A percentile compares a stretch with the other conserved stretches of the same genome.
These are phyloP conservation scores for Orbilia blumenaviensis DNA, from an alignment of 2,329 filamentous ascomycete species.

Conservation along the genomic window DNA sequence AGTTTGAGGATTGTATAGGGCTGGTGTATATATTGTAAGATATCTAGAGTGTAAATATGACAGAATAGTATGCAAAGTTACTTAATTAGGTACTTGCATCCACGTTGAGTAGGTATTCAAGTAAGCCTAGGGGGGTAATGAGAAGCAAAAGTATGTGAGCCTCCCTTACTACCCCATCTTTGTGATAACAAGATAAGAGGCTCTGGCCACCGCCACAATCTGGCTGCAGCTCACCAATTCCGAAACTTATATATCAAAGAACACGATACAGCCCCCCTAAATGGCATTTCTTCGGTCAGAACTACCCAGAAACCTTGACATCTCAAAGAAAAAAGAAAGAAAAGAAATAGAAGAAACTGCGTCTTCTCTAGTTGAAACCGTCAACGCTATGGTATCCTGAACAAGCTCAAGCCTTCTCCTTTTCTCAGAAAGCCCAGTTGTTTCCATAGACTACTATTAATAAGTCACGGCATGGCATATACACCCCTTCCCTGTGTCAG, in stretches of 20 bases:
- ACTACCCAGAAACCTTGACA: not conserved
- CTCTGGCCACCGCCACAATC: no score
- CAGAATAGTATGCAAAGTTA: not conserved
- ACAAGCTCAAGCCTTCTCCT: not conserved
- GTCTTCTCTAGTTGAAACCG: slow-evolving; percentile 21
- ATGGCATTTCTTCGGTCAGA: not conserved
- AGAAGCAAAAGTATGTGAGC: not conserved
- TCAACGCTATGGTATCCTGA: not conserved
- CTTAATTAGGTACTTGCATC: no score
- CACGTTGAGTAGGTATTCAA: no score
- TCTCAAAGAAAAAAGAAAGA: slow-evolving; percentile 24
- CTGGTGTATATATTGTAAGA: slow-evolving; percentile 15
- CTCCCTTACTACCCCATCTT: not conserved
- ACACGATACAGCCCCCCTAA: slow-evolving; percentile 21
- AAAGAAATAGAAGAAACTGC: slow-evolving; percentile 10
- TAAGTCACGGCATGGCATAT: slow-evolving; percentile 18
- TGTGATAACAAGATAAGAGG: not conserved
- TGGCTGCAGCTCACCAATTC: not conserved
- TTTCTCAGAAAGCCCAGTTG: not conserved
- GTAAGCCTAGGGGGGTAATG: no score
- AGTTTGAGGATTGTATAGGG: not conserved
- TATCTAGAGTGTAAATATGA: slow-evolving; percentile 46
- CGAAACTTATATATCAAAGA: slow-evolving; percentile 41
- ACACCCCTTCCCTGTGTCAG: slow-evolving; percentile 3
- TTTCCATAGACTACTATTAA: slow-evolving; percentile 34